A percentile compares a stretch with the other conserved stretches of the same genome.
Evolutionary conservation across 768 basidiomycete species (phyloP).

Genomic region (Pisolithus albus): DNA sequence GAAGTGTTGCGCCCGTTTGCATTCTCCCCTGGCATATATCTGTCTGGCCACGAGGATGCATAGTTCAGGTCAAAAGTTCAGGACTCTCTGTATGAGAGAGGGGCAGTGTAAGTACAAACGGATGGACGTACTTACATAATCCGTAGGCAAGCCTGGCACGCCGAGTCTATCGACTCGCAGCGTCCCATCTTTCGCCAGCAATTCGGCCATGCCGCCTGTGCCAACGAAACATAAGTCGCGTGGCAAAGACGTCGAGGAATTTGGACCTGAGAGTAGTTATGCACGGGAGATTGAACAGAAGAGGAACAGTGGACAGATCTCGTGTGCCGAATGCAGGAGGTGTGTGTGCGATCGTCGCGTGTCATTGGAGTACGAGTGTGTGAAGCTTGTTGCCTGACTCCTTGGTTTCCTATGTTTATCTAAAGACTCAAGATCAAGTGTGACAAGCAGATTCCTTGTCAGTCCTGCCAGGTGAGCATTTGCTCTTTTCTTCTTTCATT

Average conservation of each 20-base stretch:
- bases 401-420: neutral
- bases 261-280: constrained; percentile 44
- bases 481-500: neutral
- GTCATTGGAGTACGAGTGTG: constrained; percentile 4
- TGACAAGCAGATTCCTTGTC: constrained; percentile 76
- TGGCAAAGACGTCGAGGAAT: constrained; percentile 46
- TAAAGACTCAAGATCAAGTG: constrained; percentile 73
- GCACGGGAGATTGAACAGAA: constrained; percentile 68
- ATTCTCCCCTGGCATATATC: no score
- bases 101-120: no score
- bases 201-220: constrained; percentile 48
- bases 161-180: no score
- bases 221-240: constrained; percentile 44
- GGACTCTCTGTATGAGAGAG: no score
- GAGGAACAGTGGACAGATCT: constrained; percentile 68
- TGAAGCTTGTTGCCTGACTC: neutral
- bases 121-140: no score
- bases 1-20: no score
- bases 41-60: no score
- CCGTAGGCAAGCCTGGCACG: no score
- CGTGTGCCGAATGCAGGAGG: constrained; percentile 74
- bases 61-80: no score
- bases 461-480: constrained; percentile 57
- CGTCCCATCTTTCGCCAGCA: constrained; percentile 5
- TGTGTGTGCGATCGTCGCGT: constrained; percentile 48